A percentile compares a stretch with the other conserved stretches of the same genome.
Conservation (phyloP, 108 stramenopile genomes). For the Parietichytrium sp. region DNA sequence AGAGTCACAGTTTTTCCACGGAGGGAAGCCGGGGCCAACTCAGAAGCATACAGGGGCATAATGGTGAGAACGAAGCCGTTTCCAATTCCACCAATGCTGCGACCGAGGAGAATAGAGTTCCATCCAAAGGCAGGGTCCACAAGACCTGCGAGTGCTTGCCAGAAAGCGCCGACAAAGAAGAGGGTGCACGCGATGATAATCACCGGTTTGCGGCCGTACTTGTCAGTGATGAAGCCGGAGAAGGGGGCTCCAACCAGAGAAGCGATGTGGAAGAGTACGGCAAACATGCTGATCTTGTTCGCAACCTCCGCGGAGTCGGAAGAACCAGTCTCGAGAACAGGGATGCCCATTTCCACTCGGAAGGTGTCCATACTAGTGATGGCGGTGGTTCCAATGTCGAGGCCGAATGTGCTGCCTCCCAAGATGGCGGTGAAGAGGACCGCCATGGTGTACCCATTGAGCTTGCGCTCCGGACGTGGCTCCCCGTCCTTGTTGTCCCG, state of each 20-base stretch:
- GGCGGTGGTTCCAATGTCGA: slow-evolving; percentile 14
- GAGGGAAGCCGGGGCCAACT: neutral
- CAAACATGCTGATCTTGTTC: neutral
- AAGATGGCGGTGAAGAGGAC: slow-evolving; percentile 17
- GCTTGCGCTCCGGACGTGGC: neutral
- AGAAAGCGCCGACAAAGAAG: no score
- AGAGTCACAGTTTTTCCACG: neutral
- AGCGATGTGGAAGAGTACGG: slow-evolving; percentile 7
- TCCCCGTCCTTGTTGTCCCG: no score
- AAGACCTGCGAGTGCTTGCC: slow-evolving; percentile 4
- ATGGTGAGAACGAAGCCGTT: slow-evolving; percentile 13
- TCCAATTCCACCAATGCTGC: slow-evolving; percentile 31
- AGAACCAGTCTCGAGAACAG: neutral
- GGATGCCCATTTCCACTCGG: slow-evolving; percentile 12
- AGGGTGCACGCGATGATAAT: neutral
- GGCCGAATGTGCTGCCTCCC: slow-evolving; percentile 23
- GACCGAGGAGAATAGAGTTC: slow-evolving; percentile 4
- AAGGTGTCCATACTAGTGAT: neutral
- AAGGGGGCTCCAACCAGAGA: slow-evolving; percentile 24
- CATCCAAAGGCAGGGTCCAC: neutral
- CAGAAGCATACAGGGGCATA: neutral
- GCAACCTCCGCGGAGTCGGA: neutral
- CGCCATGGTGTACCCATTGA: slow-evolving; percentile 23
- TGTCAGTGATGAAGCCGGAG: slow-evolving; percentile 15
- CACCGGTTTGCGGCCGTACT: slow-evolving; percentile 6